These are phyloP conservation scores for Ephemerocybe angulata DNA, from an alignment of 768 basidiomycete species.

Conservation along the genomic window DNA sequence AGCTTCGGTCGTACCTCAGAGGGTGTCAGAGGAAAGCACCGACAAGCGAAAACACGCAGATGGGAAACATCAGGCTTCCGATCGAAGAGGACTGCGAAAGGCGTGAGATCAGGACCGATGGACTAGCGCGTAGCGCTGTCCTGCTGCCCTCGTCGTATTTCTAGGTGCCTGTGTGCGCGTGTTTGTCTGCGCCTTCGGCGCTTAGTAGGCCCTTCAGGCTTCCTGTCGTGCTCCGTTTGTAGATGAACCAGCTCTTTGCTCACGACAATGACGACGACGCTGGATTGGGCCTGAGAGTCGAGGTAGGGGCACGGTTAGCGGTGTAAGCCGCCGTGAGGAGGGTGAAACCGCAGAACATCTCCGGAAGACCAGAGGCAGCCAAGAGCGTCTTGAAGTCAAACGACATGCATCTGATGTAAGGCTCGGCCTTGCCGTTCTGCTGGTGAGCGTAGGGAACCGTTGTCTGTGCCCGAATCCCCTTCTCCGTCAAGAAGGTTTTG, in stretches of 20 bases:
- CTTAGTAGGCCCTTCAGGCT: too few relatives aligned
- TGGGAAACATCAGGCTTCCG: slow-evolving; percentile 25
- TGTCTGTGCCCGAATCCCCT: slow-evolving; percentile 21
- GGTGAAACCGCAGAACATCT: slow-evolving; percentile 22
- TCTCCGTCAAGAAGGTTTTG: background rate
- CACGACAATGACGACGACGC: too few relatives aligned
- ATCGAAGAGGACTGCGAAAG: slow-evolving; percentile 15
- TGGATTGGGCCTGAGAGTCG: too few relatives aligned
- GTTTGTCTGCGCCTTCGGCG: too few relatives aligned
- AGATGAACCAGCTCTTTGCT: too few relatives aligned
- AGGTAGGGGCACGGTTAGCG: slow-evolving; percentile 20
- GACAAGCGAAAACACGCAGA: slow-evolving; percentile 28
- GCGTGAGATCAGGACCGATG: slow-evolving; percentile 16
- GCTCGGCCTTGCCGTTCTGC: slow-evolving; percentile 28
- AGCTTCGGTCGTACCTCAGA: slow-evolving; percentile 17
- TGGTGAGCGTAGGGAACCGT: too few relatives aligned
- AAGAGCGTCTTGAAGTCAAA: slow-evolving; percentile 23
- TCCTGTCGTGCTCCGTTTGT: too few relatives aligned
- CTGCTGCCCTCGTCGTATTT: too few relatives aligned
- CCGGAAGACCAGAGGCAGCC: slow-evolving; percentile 19
- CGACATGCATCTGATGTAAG: slow-evolving; percentile 23
- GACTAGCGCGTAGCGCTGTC: too few relatives aligned
- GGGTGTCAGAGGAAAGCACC: slow-evolving; percentile 20
- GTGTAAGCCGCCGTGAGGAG: slow-evolving; percentile 18
- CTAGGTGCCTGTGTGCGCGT: too few relatives aligned